These are phyloP conservation scores for Candida vartiovaarae DNA, from an alignment of 805 yeast genomes.

Conservation along the genomic window DNA sequence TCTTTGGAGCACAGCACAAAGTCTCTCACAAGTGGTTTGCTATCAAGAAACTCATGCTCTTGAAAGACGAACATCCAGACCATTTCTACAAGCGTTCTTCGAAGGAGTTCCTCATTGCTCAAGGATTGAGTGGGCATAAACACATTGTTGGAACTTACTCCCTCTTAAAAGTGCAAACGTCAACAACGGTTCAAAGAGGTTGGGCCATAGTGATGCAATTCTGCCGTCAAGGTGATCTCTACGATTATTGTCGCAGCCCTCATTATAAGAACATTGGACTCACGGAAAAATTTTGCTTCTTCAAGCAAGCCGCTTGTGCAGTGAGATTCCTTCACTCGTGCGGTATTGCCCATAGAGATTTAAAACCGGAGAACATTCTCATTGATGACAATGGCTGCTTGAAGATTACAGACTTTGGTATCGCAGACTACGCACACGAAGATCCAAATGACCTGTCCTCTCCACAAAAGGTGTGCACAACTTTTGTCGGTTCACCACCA, in stretches of 20 bases:
- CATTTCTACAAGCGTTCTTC: slow-evolving; percentile 59
- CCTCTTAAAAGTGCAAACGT: slow-evolving; percentile 50
- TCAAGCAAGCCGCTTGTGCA: slow-evolving; percentile 62
- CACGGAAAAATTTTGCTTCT: slow-evolving; percentile 57
- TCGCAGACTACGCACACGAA: slow-evolving; percentile 56
- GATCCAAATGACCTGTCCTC: slow-evolving; percentile 42
- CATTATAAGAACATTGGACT: slow-evolving; percentile 28
- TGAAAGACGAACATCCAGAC: slow-evolving; percentile 54
- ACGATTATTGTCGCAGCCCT: slow-evolving; percentile 24
- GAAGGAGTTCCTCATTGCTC: slow-evolving; percentile 58
- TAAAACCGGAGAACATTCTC: slow-evolving; percentile 69
- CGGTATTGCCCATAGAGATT: slow-evolving; percentile 66
- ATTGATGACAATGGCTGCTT: slow-evolving; percentile 53
- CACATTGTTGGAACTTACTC: slow-evolving; percentile 55
- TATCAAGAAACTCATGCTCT: slow-evolving; percentile 54
- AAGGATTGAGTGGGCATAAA: slow-evolving; percentile 42
- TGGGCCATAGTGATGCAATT: slow-evolving; percentile 73
- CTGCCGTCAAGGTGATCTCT: slow-evolving; percentile 57
- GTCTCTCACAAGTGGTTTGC: slow-evolving; percentile 44
- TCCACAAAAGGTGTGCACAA: slow-evolving; percentile 29
- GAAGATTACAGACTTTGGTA: slow-evolving; percentile 73
- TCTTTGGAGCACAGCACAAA: slow-evolving; percentile 39
- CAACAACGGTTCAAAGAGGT: slow-evolving; percentile 47
- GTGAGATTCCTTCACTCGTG: slow-evolving; percentile 53
- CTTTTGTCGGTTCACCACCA: slow-evolving; percentile 74